Evolutionary conservation across 345 rosid species (phyloP).

Genomic region (Citrus australasica): DNA sequence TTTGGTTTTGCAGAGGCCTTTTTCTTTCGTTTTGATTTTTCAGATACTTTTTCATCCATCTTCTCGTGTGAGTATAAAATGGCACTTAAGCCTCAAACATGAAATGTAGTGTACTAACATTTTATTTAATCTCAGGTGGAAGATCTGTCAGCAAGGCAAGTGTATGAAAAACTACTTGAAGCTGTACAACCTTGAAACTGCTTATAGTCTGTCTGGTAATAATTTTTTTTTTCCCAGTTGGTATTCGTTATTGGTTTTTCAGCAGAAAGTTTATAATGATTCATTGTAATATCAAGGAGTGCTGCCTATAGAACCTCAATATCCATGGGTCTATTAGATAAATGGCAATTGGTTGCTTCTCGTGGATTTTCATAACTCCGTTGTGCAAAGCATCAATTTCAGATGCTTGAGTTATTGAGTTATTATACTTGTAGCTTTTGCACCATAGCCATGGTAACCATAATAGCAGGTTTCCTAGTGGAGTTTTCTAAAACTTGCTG

Average conservation of each 20-base stretch:
- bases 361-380: no score
- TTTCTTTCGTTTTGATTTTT: not conserved
- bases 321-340: no score
- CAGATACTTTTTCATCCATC: no score
- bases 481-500: not conserved
- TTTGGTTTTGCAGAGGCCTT: not conserved
- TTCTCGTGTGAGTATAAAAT: not conserved
- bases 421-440: not conserved
- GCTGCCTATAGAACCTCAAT: no score
- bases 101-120: conserved; percentile 8
- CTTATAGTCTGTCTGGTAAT: not conserved
- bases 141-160: conserved; percentile 87
- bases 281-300: no score
- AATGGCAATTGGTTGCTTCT: no score
- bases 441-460: no score
- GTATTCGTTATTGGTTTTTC: not conserved
- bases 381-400: no score
- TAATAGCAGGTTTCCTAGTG: not conserved
- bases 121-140: conserved; percentile 57
- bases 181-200: conserved; percentile 73
- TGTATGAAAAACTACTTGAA: conserved; percentile 89
- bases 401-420: no score
- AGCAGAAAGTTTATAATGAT: no score
- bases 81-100: not conserved
- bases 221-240: no score